Evolutionary conservation across 352 stramenopile species (phyloP).

Genomic region (Phytophthora nicotianae): DNA sequence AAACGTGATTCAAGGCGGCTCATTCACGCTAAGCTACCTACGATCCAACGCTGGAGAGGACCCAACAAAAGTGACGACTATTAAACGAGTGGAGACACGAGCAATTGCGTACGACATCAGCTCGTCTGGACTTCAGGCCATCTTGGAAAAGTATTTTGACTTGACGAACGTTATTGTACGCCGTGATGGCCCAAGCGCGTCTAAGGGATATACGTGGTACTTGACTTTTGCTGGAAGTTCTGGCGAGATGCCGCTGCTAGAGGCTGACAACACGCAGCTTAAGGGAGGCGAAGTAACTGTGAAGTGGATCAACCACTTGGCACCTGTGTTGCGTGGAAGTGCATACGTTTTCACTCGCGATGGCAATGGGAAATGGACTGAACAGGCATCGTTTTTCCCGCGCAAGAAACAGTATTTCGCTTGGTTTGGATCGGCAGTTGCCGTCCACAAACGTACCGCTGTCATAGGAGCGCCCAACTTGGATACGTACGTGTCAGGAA

Average conservation of each 20-base stretch:
- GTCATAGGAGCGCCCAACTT: conserved; percentile 93
- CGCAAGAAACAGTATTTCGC: conserved; percentile 90
- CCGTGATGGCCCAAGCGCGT: conserved; percentile 53
- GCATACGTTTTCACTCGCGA: conserved; percentile 72
- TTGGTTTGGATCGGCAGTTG: conserved; percentile 87
- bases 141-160: conserved; percentile 72
- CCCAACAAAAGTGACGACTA: conserved; percentile 11
- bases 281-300: conserved; percentile 35
- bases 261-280: conserved; percentile 50
- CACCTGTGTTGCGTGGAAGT: conserved; percentile 67
- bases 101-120: conserved; percentile 63
- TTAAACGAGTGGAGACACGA: conserved; percentile 43
- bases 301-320: conserved; percentile 51
- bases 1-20: conserved; percentile 36
- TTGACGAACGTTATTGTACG: conserved; percentile 75
- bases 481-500: conserved; percentile 87
- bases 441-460: conserved; percentile 81
- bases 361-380: conserved; percentile 67
- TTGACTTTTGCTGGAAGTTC: conserved; percentile 76
- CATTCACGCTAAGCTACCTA: conserved; percentile 59
- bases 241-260: conserved; percentile 62
- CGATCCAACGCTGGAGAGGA: conserved; percentile 27
- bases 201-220: conserved; percentile 79
- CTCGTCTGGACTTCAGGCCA: conserved; percentile 42
- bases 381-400: conserved; percentile 93